These are phyloP conservation scores for Craspedostauros australis DNA, from an alignment of 108 stramenopile species.

Conservation along the genomic window DNA sequence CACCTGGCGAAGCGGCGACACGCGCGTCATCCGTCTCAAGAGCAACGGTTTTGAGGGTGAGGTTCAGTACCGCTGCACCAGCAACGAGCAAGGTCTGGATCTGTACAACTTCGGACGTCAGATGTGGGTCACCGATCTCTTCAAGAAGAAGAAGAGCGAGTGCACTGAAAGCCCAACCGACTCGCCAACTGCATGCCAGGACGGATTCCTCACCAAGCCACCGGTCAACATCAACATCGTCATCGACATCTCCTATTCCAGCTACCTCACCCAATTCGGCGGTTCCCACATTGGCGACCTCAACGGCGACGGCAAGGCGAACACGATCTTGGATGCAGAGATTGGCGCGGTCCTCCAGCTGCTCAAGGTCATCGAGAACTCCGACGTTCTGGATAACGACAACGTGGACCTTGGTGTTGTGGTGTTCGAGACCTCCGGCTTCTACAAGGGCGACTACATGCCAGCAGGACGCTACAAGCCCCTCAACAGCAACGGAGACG, in stretches of 20 bases:
- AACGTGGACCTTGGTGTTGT: constrained; percentile 24
- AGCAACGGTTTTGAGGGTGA: too few species aligned
- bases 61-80: too few species aligned
- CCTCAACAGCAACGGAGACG: background rate
- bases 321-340: constrained; percentile 34
- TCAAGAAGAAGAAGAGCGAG: background rate
- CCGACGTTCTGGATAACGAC: constrained; percentile 7
- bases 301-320: constrained; percentile 11
- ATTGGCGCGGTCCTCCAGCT: constrained; percentile 9
- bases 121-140: too few species aligned
- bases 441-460: background rate
- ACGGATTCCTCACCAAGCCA: constrained; percentile 4
- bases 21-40: too few species aligned
- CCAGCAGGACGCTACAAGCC: too few species aligned
- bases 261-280: constrained; percentile 1
- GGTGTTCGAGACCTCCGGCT: constrained; percentile 14
- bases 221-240: constrained; percentile 19
- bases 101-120: too few species aligned
- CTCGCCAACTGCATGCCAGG: constrained; percentile 8
- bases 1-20: too few species aligned
- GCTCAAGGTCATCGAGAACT: constrained; percentile 6
- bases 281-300: constrained; percentile 13
- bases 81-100: too few species aligned
- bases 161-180: background rate
- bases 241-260: constrained; percentile 23